Evolutionary conservation across 1,284 basidiomycete species (phyloP), one percentile per base, ranked within the genome.

Genomic region (Boletus smithii): DNA sequence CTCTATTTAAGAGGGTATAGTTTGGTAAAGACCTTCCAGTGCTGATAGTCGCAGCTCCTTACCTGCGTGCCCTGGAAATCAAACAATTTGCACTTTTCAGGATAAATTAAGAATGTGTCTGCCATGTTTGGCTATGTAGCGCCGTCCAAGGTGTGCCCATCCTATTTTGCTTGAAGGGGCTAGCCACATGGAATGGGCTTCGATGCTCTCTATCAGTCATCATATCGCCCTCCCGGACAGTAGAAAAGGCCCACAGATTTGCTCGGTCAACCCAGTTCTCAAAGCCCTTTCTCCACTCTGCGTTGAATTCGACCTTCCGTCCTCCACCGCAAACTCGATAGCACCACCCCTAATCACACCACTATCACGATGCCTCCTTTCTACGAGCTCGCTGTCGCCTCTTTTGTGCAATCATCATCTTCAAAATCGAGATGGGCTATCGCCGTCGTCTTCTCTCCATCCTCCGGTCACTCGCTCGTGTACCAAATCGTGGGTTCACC

Each of bases 281-380:
- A n/a, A n/a, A n/a, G n/a, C n/a, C n/a, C n/a, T n/a, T n/a, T n/a
- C n/a, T n/a, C n/a, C n/a, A n/a, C n/a, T n/a, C n/a, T n/a, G n/a
- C n/a, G n/a, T n/a, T n/a, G n/a, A n/a, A n/a, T n/a, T n/a, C n/a
- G n/a, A n/a, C n/a, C n/a, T n/a, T n/a, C n/a, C n/a, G n/a, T n/a
- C n/a, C n/a, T n/a, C n/a, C n/a, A n/a, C n/a, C n/a, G n/a, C n/a
- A n/a, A n/a, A n/a, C n/a, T n/a, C n/a, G n/a, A n/a, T n/a, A n/a
- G n/a, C n/a, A n/a, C n/a, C n/a, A n/a, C n/a, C n/a, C n/a, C n/a
- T n/a, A n/a, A n/a, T n/a, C n/a, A n/a, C n/a, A n/a, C n/a, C n/a
- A n/a, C n/a, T n/a, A n/a, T n/a, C n/a, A n/a, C 37, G 4, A 65
- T 65, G 63, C 66, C 66, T 30, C 63, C 63, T 16, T 65, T 65